Evolutionary conservation across 768 basidiomycete species (phyloP).

Genomic region (Lactifluus rugatus): DNA sequence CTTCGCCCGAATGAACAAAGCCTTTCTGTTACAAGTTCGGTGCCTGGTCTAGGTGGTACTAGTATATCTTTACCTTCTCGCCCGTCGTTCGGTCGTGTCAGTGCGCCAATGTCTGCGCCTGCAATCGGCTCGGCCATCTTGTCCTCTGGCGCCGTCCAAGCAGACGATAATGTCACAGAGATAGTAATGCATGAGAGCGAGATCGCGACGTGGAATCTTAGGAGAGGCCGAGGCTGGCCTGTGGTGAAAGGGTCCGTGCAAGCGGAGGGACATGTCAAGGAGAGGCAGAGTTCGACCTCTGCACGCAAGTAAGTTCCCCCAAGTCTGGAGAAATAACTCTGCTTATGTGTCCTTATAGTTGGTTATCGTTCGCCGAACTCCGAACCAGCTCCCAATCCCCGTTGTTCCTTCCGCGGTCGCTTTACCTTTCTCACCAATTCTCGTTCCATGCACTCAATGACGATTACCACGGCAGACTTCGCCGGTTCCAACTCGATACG

Average conservation of each 20-base stretch:
- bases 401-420: slow-evolving; percentile 53
- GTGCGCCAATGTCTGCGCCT: slow-evolving; percentile 24
- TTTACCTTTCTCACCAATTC: slow-evolving; percentile 84
- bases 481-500: slow-evolving; percentile 51
- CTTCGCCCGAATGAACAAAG: slow-evolving; percentile 22
- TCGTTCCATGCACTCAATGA: slow-evolving; percentile 66
- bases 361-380: slow-evolving; percentile 73
- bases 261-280: background rate
- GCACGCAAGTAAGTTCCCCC: slow-evolving; percentile 10
- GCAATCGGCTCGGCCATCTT: background rate
- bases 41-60: slow-evolving; percentile 33
- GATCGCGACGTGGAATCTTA: slow-evolving; percentile 60
- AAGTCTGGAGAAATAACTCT: background rate
- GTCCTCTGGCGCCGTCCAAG: slow-evolving; percentile 30
- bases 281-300: slow-evolving; percentile 1
- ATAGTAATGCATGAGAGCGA: slow-evolving; percentile 31
- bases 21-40: slow-evolving; percentile 22
- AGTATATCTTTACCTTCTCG: slow-evolving; percentile 55
- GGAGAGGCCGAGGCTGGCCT: slow-evolving; percentile 40
- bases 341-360: slow-evolving; percentile 32
- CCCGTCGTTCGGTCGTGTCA: slow-evolving; percentile 34
- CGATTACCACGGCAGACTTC: slow-evolving; percentile 73
- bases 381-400: slow-evolving; percentile 57
- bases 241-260: slow-evolving; percentile 37
- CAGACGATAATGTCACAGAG: slow-evolving; percentile 30